Base-by-base conservation (phyloP, 1,139 yeast genomes). In the Candida mesenterica region DNA sequence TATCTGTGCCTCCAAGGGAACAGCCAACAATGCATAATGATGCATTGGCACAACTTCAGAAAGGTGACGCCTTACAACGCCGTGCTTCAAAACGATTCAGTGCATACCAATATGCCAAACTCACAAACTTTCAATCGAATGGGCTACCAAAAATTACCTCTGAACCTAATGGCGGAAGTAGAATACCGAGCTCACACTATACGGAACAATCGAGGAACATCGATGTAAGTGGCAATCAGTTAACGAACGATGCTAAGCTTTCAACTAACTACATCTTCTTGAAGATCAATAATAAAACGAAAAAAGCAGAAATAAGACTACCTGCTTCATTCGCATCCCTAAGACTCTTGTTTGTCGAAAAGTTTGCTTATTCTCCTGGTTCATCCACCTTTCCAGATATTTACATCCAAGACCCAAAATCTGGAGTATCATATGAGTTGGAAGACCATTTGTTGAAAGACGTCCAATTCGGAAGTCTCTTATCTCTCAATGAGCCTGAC, bases 11-110 rank as follows among this genome's bases (percentile, higher is more conserved):
- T 25, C 28, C 14, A 33, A 37, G 19, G 19, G 25, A 23, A 32
- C 38, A 6, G 24, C 31, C 8, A 28, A 30, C 33, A 8, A 25
- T 30, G 3, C 43, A 40, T 20, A 55, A 48, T 28, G 83, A 80
- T 46, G 89, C 96, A 0, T 64, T 89, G 18, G 70, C 80, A 0
- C 88, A 86, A 46, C 67, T 90, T 15, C 96, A 89, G 50, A 79
- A 82, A 32, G 87, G 90, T 2, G 86, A 84, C 39, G 83, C 85
- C 2, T 62, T 92, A 30, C 95, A 85, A 61, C 73, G 98, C 45
- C 75, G 97, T 42, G 98, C 98, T 0, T 89, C 97, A 0, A 77
- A 88, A 47, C 66, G 98, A 41, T 92, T 84, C 53, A 87, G 96
- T 17, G 96, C 97, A 0, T 92, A 89, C 45, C 97, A 92, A 53